Evolutionary conservation across 2,329 filamentous ascomycete species (phyloP).

Genomic region (Xylariaceae sp.): DNA sequence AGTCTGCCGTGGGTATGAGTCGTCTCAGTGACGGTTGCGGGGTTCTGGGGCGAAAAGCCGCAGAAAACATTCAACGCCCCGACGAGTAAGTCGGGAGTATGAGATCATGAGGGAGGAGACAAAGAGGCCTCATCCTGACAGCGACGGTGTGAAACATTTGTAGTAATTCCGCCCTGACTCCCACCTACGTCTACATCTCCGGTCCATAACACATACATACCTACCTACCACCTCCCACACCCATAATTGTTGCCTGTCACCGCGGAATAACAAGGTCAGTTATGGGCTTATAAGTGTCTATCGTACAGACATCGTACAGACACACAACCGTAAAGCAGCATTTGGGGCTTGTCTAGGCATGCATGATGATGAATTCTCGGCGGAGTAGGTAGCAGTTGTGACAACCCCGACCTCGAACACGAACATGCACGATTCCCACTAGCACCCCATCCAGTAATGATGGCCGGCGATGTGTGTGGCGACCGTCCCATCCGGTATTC

Average conservation of each 20-base stretch:
- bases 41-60: not conserved
- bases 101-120: not conserved
- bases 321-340: not conserved
- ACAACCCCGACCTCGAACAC: constrained; percentile 2
- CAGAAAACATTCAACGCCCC: not conserved
- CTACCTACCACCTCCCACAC: no score
- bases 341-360: constrained; percentile 2
- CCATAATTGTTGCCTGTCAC: not conserved
- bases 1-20: not conserved
- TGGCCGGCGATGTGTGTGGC: not conserved
- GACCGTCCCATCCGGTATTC: not conserved
- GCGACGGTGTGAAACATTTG: not conserved
- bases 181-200: not conserved
- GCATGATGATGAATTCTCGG: constrained; percentile 18
- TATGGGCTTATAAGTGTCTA: not conserved
- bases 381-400: constrained; percentile 12
- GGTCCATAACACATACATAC: no score
- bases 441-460: not conserved
- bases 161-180: not conserved
- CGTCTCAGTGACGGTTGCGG: not conserved
- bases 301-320: not conserved
- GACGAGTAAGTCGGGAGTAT: not conserved
- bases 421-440: not conserved
- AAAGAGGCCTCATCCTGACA: not conserved
- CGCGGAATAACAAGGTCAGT: not conserved